Conservation (phyloP, 2,329 filamentous ascomycete genomes). For the Aspergillus terreus region DNA sequence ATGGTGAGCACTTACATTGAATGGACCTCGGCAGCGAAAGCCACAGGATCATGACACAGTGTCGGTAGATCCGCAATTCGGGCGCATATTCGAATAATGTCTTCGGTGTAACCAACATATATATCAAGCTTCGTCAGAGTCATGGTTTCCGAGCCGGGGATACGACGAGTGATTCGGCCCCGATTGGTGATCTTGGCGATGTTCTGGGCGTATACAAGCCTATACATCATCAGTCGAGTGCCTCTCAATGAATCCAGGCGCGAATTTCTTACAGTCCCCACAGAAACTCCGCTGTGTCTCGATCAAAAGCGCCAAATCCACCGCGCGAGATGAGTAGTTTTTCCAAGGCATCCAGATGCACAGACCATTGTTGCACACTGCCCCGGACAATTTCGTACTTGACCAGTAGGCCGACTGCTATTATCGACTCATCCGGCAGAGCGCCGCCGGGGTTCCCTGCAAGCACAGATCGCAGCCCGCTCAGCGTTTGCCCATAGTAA, state of each 20-base stretch:
- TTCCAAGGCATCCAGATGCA: conserved; percentile 35
- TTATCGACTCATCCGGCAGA: conserved; percentile 29
- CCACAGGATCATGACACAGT: conserved; percentile 16
- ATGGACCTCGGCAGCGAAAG: conserved; percentile 23
- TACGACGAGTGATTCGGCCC: conserved; percentile 17
- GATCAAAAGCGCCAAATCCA: conserved; percentile 26
- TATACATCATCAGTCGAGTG: conserved; percentile 8
- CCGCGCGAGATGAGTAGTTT: conserved; percentile 31
- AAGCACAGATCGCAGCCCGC: conserved; percentile 28
- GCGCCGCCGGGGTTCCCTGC: conserved; percentile 11
- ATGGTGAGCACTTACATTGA: conserved; percentile 23
- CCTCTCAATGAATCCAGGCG: not conserved
- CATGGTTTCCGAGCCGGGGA: conserved; percentile 19
- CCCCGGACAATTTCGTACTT: conserved; percentile 38
- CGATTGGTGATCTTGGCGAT: conserved; percentile 33
- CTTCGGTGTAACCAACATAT: conserved; percentile 37
- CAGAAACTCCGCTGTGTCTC: conserved; percentile 30
- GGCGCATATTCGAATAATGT: conserved; percentile 31
- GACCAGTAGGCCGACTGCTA: conserved; percentile 35
- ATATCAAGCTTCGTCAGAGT: conserved; percentile 31
- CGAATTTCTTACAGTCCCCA: conserved; percentile 28
- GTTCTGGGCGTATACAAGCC: conserved; percentile 32
- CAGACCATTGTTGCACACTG: conserved; percentile 36
- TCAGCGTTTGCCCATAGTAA: conserved; percentile 33
- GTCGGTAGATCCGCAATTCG: conserved; percentile 30